Base-by-base conservation (phyloP, 2,329 filamentous ascomycete species). In the Penicillium sp. region DNA sequence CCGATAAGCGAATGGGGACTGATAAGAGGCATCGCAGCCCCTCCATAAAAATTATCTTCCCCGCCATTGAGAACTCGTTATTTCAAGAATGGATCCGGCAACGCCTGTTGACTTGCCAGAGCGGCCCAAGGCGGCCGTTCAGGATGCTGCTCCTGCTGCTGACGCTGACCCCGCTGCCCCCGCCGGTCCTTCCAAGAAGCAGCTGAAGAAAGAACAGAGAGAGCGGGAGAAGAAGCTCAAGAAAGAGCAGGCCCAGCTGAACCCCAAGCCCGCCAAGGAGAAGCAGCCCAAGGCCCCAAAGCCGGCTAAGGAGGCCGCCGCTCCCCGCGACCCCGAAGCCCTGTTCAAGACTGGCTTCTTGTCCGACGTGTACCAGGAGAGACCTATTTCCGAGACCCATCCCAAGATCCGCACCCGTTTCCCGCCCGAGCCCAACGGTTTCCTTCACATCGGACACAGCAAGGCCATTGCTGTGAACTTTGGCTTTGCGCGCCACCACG, bases 381-480 rank as follows among this genome's bases (percentile, higher is more conserved):
- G 86, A 49, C 87, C 87, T 2, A 47, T 67, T 48, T 67, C 65
- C 53, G 63, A 69, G 46, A 70, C 75, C 51, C 66, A 74, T 29
- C 56, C 64, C 43, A 67, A 67, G 60, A 76, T 81, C 19, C 65
- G 88, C 49, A 92, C 89, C 4, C 86, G 90, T 64, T 93, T 93
- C 70, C 90, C 90, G 2, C 90, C 90, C 21, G 90, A 93, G 76
- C 95, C 95, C 48, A 98, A 98, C 74, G 95, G 93, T 54, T 97
- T 89, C 73, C 84, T 97, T 10, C 93, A 97, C 71, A 90, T 98
- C 65, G 93, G 93, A 21, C 95, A 98, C 72, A 90, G 90, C 63
- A 98, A 98, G 79, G 93, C 95, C 22, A 97, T 98, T 73, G 89
- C 91, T 0, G 87, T 98, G 74, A 97, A 98, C 77, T 98, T 98